Evolutionary conservation across 2,329 filamentous ascomycete genomes (phyloP), one percentile per base, ranked within the genome.

Genomic region (Colletotrichum echinochloae): DNA sequence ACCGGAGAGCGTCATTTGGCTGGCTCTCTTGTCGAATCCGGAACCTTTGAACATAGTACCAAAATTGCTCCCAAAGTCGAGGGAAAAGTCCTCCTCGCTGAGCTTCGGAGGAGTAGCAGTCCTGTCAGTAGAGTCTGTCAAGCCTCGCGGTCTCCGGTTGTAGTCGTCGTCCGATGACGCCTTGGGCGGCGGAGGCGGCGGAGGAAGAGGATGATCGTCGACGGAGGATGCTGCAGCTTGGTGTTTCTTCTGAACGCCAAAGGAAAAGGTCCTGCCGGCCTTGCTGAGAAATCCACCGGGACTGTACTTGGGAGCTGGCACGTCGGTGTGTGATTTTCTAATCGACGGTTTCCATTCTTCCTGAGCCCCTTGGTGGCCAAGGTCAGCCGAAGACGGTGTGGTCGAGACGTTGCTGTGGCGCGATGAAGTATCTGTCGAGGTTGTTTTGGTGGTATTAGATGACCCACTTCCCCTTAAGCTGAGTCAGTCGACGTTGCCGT

Each of bases 331-430:
- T 30, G 76, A 75, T 74, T 83, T 87, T 75, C 78, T 84, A 65
- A 74, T 75, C 41, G 75, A 71, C 51, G 76, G 76, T 60, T 78
- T 80, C 79, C 78, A 80, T 64, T 85, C 83, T 66, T 86, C 82
- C 46, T 82, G 80, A 12, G 74, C 74, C 52, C 76, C 78, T 49
- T 80, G 76, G 55, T 74, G 74, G 51, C 76, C 78, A 41, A 80
- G 75, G 62, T 85, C 87, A 61, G 87, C 84, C 4, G 88, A 89
- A 3, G 88, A 90, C 16, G 88, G 87, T 44, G 88, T 83, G 46
- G 88, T 90, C n/a, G 88, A 90, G 62, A 84, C 86, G 78, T 88
- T 88, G 78, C 88, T 90, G 77, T 90, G 86, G 76, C 88, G 85
- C 60, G 88, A 90, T 41, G 88, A 90, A 74, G 86, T 87, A 78